Percentiles rank a stretch among this genome's conserved stretches.
Evolutionary conservation across 805 yeast species (phyloP).

Genomic region (Maudiozyma serrabonitensis): DNA sequence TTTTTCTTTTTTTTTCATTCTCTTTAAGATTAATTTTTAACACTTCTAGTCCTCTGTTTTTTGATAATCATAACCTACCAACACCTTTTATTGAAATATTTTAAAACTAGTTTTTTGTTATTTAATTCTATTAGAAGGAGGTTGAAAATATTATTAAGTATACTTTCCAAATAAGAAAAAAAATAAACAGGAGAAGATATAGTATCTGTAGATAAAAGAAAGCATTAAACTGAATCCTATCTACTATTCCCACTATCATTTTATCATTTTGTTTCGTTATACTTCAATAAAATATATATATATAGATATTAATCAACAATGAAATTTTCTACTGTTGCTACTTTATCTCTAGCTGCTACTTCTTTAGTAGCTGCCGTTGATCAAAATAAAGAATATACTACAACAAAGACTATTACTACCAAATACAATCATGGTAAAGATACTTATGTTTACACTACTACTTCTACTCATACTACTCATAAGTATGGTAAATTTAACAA

Average conservation of each 20-base stretch:
- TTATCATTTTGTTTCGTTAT: background rate
- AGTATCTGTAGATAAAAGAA: too few relatives aligned
- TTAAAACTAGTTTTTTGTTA: background rate
- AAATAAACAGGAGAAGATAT: too few relatives aligned
- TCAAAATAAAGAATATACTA: slow-evolving; percentile 7
- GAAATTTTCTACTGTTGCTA: slow-evolving; percentile 36
- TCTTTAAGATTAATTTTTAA: background rate
- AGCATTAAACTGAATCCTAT: background rate
- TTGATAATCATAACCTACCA: background rate
- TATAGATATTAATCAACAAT: slow-evolving; percentile 14
- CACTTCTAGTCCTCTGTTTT: background rate
- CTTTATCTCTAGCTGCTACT: slow-evolving; percentile 34
- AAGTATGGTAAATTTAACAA: slow-evolving; percentile 44
- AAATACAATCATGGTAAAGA: slow-evolving; percentile 1
- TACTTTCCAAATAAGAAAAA: too few relatives aligned
- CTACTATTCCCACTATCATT: background rate
- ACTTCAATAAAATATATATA: background rate
- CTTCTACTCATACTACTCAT: slow-evolving; percentile 38
- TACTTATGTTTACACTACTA: slow-evolving; percentile 21
- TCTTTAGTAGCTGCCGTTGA: slow-evolving; percentile 23
- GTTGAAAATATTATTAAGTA: background rate
- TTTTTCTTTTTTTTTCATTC: too few relatives aligned
- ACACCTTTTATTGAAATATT: background rate
- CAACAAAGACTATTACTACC: slow-evolving; percentile 12
- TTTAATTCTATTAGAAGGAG: background rate